Conservation (phyloP, 1,139 yeast genomes). For the Taphrina communis region DNA sequence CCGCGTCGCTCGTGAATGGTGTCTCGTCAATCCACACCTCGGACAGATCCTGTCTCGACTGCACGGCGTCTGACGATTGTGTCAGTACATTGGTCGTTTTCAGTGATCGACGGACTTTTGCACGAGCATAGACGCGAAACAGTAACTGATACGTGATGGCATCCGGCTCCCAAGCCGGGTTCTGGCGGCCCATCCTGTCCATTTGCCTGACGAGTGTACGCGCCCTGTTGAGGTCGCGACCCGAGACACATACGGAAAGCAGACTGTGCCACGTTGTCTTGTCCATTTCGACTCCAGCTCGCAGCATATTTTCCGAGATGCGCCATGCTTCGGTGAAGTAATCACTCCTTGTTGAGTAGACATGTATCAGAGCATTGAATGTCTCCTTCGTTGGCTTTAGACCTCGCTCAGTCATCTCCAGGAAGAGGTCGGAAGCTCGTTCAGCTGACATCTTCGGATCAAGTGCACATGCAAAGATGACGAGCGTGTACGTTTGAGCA, state of each 20-base stretch:
- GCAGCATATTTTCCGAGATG: constrained; percentile 38
- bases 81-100: not conserved
- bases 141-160: constrained; percentile 37
- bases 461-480: constrained; percentile 41
- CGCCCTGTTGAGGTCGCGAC: constrained; percentile 35
- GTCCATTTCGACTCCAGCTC: constrained; percentile 33
- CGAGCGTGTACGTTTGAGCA: constrained; percentile 41
- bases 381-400: constrained; percentile 41
- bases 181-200: constrained; percentile 8
- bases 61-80: not conserved
- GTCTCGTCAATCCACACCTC: constrained; percentile 28
- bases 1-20: constrained; percentile 35
- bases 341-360: constrained; percentile 40
- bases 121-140: constrained; percentile 41
- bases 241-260: constrained; percentile 31
- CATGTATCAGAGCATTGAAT: constrained; percentile 42
- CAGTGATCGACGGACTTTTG: constrained; percentile 21
- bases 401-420: constrained; percentile 36
- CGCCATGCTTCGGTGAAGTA: constrained; percentile 42
- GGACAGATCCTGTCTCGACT: not conserved
- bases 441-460: constrained; percentile 39
- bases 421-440: constrained; percentile 41
- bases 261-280: constrained; percentile 39
- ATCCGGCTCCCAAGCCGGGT: constrained; percentile 28
- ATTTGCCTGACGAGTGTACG: constrained; percentile 35